phyloP scores from a whole-genome alignment of 2,329 filamentous ascomycete genomes.

The Paradendryphiella salina region DNA sequence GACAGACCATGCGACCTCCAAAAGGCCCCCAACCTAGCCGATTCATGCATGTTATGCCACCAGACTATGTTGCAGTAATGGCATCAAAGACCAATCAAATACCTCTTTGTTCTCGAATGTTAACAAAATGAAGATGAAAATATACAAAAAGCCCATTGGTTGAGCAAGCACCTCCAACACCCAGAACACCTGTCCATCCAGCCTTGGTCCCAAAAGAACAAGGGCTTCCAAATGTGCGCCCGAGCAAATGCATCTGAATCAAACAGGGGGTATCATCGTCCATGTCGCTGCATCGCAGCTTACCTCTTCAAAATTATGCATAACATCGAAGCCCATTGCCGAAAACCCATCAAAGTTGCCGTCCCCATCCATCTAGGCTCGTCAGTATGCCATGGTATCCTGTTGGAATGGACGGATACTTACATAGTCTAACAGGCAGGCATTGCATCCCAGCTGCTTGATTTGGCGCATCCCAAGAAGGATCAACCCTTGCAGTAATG shows the following conservation, averaged over 20 bases:
- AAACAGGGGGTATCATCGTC: conserved; percentile 57
- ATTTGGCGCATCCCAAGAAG: conserved; percentile 81
- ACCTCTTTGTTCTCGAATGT: too few relatives aligned
- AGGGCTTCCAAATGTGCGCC: not conserved
- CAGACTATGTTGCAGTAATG: not conserved
- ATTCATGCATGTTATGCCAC: conserved; percentile 8
- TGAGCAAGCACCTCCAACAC: not conserved
- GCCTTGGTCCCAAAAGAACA: not conserved
- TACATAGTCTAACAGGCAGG: conserved; percentile 79
- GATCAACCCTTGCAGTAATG: conserved; percentile 75
- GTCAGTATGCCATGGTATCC: conserved; percentile 32
- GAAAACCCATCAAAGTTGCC: conserved; percentile 73
- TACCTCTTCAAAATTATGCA: conserved; percentile 82
- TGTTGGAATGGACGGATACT: conserved; percentile 43
- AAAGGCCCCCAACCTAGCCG: conserved; percentile 1
- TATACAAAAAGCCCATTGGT: too few relatives aligned
- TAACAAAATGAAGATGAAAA: too few relatives aligned
- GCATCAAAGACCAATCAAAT: too few relatives aligned
- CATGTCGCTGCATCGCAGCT: conserved; percentile 67
- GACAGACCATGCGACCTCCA: not conserved
- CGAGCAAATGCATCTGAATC: not conserved
- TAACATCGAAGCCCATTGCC: conserved; percentile 77
- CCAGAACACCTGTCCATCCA: not conserved
- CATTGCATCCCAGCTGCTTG: conserved; percentile 73
- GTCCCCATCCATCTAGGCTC: conserved; percentile 66